Evolutionary conservation across 1,284 basidiomycete species (phyloP).

Genomic region (Vanrija sp.): DNA sequence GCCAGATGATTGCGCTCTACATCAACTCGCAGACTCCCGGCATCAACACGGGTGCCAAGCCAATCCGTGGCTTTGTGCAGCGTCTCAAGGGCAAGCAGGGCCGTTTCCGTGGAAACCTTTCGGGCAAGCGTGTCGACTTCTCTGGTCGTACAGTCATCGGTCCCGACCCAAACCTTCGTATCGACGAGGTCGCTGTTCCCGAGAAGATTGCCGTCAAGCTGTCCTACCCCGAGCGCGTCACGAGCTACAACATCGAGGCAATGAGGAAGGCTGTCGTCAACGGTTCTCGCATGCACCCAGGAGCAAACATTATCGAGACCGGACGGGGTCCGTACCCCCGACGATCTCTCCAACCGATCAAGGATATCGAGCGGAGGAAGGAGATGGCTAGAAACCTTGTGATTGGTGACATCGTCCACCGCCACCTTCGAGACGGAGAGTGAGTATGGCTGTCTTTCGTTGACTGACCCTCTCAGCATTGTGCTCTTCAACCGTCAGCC

Average conservation of each 20-base stretch:
- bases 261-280: slow-evolving; percentile 79
- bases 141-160: slow-evolving; percentile 98
- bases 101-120: slow-evolving; percentile 96
- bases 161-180: slow-evolving; percentile 94
- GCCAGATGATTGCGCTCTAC: slow-evolving; percentile 93
- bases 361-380: slow-evolving; percentile 35
- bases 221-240: slow-evolving; percentile 95
- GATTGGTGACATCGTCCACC: slow-evolving; percentile 48
- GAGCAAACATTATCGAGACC: slow-evolving; percentile 86
- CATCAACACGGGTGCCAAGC: slow-evolving; percentile 76
- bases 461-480: slow-evolving; percentile 53
- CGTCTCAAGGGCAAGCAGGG: slow-evolving; percentile 98
- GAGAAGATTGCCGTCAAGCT: slow-evolving; percentile 93
- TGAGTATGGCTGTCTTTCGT: slow-evolving; percentile 33
- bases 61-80: slow-evolving; percentile 95
- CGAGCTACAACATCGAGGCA: slow-evolving; percentile 79
- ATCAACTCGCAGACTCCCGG: slow-evolving; percentile 98
- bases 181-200: slow-evolving; percentile 97
- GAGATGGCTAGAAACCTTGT: slow-evolving; percentile 40
- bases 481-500: slow-evolving; percentile 99
- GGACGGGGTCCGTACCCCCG: slow-evolving; percentile 20
- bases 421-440: slow-evolving; percentile 91
- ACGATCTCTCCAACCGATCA: slow-evolving; percentile 26
- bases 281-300: slow-evolving; percentile 88
- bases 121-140: slow-evolving; percentile 98